Evolutionary conservation across 257 asterid genomes (phyloP).

Genomic region (Knoxia roxburghii): DNA sequence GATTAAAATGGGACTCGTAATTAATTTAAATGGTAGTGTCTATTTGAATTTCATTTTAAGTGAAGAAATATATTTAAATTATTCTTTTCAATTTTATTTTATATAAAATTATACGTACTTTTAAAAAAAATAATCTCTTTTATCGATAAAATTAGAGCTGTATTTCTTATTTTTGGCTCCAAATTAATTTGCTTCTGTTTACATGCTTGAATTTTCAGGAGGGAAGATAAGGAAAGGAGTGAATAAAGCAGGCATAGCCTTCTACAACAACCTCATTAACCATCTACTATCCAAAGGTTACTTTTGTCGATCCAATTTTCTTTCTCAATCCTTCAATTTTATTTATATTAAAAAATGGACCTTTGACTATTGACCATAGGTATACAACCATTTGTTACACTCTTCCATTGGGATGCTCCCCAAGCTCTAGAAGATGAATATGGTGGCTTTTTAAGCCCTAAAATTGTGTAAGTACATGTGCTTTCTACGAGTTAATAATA

Average conservation of each 20-base stretch:
- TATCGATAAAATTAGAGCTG: no score
- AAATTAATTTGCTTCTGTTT: not conserved
- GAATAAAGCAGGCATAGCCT: slow-evolving; percentile 11
- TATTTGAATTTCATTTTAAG: no score
- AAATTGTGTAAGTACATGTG: slow-evolving; percentile 5
- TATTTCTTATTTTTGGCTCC: no score
- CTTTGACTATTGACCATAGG: not conserved
- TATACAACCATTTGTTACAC: slow-evolving; percentile 2
- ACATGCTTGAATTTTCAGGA: not conserved
- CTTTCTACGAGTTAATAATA: no score
- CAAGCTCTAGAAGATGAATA: slow-evolving; percentile 12
- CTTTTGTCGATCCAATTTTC: not conserved
- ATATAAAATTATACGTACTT: no score
- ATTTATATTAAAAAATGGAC: no score
- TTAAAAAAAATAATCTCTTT: no score
- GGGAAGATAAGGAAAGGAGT: slow-evolving; percentile 11
- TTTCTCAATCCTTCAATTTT: no score
- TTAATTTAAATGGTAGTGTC: no score
- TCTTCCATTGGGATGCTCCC: slow-evolving; percentile 8
- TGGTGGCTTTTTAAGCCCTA: slow-evolving; percentile 9
- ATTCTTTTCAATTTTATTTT: no score
- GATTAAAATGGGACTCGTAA: no score
- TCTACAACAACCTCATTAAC: slow-evolving; percentile 11
- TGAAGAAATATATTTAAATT: no score
- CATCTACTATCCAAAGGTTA: slow-evolving; percentile 3